phyloP scores from a whole-genome alignment of 768 basidiomycete genomes.

The Wakefieldia striispora region DNA sequence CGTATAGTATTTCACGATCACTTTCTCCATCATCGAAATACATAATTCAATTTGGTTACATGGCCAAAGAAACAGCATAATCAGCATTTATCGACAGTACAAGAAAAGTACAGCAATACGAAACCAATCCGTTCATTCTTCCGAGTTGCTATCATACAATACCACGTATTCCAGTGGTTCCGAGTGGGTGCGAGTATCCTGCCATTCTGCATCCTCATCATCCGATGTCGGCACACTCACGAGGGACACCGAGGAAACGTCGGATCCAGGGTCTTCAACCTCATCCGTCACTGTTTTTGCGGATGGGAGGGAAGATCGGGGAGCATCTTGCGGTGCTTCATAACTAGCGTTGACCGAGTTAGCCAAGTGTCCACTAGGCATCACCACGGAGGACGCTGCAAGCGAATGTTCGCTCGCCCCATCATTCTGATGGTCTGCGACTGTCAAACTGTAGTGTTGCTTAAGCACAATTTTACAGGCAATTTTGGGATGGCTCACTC shows the following conservation, averaged over 20 bases:
- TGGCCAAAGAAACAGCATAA: no score
- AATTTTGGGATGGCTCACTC: constrained; percentile 54
- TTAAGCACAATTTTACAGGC: not conserved
- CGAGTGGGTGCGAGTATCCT: constrained; percentile 49
- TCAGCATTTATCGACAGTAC: not conserved
- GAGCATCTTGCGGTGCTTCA: constrained; percentile 5
- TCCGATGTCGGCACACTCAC: constrained; percentile 60
- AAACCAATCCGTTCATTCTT: constrained; percentile 33
- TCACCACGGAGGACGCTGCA: constrained; percentile 63
- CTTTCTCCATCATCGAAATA: no score
- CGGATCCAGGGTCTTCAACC: constrained; percentile 34
- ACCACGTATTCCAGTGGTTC: constrained; percentile 63
- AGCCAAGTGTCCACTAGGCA: constrained; percentile 45
- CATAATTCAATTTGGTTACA: no score
- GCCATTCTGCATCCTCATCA: constrained; percentile 55
- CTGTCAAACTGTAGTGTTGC: constrained; percentile 51
- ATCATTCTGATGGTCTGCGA: constrained; percentile 48
- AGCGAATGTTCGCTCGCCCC: constrained; percentile 48
- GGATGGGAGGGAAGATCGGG: constrained; percentile 16
- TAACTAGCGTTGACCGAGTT: constrained; percentile 12
- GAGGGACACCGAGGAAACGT: constrained; percentile 52
- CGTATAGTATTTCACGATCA: no score
- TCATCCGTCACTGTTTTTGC: constrained; percentile 40
- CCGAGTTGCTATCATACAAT: constrained; percentile 64
- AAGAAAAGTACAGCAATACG: not conserved